These are phyloP conservation scores for Medicago lupulina DNA, from an alignment of 306 rosid species.

Conservation along the genomic window DNA sequence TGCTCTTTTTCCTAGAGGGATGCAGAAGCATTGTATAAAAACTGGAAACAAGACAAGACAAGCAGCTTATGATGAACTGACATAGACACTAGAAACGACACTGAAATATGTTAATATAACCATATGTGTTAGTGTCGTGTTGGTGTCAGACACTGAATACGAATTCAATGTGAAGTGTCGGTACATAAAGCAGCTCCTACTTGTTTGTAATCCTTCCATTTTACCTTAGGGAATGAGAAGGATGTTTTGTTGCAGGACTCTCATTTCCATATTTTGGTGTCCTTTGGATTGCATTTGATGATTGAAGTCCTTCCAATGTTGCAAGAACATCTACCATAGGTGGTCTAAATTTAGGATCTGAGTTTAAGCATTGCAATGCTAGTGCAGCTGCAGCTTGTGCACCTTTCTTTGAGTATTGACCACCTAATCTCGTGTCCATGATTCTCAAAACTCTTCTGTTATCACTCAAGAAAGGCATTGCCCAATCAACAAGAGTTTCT, in stretches of 20 bases:
- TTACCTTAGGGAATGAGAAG: conserved; percentile 43
- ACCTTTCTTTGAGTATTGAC: conserved; percentile 86
- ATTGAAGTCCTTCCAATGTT: conserved; percentile 64
- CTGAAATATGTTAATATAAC: background rate
- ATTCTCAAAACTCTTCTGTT: conserved; percentile 74
- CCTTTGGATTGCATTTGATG: conserved; percentile 50
- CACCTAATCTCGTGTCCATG: conserved; percentile 89
- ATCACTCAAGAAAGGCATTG: conserved; percentile 74
- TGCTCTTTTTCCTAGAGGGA: conserved; percentile 17
- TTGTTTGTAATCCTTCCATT: conserved; percentile 29
- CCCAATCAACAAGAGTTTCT: conserved; percentile 92
- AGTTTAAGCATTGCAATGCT: conserved; percentile 69
- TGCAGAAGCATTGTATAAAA: conserved; percentile 16
- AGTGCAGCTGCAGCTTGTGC: conserved; percentile 88
- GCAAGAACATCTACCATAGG: conserved; percentile 73
- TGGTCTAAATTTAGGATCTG: conserved; percentile 80
- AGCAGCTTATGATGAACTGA: background rate
- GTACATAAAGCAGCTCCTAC: conserved; percentile 6
- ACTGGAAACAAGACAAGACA: conserved; percentile 1
- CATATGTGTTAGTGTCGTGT: background rate
- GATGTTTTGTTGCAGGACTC: conserved; percentile 39
- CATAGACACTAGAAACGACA: background rate
- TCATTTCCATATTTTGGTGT: conserved; percentile 43
- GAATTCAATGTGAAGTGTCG: background rate
- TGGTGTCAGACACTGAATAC: background rate